Evolutionary conservation across 352 stramenopile genomes (phyloP).

Genomic region (Pythium aphanidermatum): DNA sequence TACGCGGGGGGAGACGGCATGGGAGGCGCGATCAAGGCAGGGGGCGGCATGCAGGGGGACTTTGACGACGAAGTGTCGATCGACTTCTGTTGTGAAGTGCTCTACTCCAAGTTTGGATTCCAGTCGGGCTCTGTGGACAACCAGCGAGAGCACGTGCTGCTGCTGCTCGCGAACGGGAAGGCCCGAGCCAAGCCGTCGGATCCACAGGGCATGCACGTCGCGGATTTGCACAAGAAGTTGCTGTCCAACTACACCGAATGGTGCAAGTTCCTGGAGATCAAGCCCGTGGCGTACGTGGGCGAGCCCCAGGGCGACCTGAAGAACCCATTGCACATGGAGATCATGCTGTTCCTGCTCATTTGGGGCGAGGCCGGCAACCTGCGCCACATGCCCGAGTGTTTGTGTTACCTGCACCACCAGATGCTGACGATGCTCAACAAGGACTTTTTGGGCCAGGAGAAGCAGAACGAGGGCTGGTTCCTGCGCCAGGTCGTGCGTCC

Average conservation of each 20-base stretch:
- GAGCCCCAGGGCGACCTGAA: constrained; percentile 11
- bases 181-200: constrained; percentile 45
- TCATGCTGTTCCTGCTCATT: constrained; percentile 91
- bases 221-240: constrained; percentile 64
- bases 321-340: constrained; percentile 49
- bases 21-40: constrained; percentile 4
- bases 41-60: constrained; percentile 49
- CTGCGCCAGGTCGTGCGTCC: constrained; percentile 21
- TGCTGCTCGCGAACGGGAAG: constrained; percentile 66
- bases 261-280: constrained; percentile 57
- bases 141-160: constrained; percentile 68
- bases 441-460: constrained; percentile 15
- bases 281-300: constrained; percentile 68
- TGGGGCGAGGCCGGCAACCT: constrained; percentile 93
- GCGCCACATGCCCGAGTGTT: constrained; percentile 90
- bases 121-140: constrained; percentile 65
- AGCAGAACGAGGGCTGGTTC: constrained; percentile 20
- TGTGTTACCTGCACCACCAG: constrained; percentile 91
- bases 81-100: constrained; percentile 67
- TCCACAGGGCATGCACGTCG: constrained; percentile 39
- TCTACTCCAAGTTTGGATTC: constrained; percentile 74
- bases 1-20: constrained; percentile 21
- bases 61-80: constrained; percentile 70
- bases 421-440: constrained; percentile 26
- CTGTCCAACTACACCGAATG: constrained; percentile 73